Percentiles rank a stretch among this genome's conserved stretches.
Conservation (phyloP, 257 asterid genomes). For the Ilex asprella region DNA sequence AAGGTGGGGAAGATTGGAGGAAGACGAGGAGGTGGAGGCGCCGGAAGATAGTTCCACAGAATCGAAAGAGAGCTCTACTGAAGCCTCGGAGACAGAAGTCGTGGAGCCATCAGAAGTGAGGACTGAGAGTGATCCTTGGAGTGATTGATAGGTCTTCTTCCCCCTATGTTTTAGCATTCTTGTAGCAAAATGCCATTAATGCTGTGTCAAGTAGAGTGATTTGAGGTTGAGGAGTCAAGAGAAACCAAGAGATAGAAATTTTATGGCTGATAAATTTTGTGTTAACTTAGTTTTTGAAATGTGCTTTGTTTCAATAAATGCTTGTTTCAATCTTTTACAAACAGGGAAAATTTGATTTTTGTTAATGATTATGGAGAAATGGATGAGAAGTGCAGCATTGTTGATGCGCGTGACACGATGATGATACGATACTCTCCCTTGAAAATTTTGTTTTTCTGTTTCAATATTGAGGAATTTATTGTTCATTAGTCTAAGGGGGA, state of each 20-base stretch:
- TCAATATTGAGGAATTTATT: too few relatives aligned
- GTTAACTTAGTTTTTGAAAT: too few relatives aligned
- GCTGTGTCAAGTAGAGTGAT: background rate
- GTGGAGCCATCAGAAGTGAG: constrained; percentile 92
- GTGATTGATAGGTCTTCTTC: constrained; percentile 18
- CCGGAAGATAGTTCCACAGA: constrained; percentile 18
- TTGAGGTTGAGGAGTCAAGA: background rate
- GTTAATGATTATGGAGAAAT: too few relatives aligned
- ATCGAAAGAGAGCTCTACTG: constrained; percentile 24
- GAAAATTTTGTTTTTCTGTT: too few relatives aligned
- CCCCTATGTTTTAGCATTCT: background rate
- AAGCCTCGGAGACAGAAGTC: constrained; percentile 39
- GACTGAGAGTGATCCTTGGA: constrained; percentile 83
- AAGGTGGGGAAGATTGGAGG: constrained; percentile 87
- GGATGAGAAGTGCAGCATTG: too few relatives aligned
- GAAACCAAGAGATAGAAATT: background rate
- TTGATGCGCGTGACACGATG: too few relatives aligned
- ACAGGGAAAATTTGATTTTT: too few relatives aligned
- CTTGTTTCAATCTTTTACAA: too few relatives aligned
- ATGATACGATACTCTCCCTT: too few relatives aligned
- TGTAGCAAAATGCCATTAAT: too few relatives aligned
- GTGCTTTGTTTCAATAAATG: too few relatives aligned
- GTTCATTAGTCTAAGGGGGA: too few relatives aligned
- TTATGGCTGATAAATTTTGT: constrained; percentile 7
- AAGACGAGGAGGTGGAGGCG: constrained; percentile 23